phyloP scores from a whole-genome alignment of 202 grass and related monocot genomes.

The Brachypodium distachyon region DNA sequence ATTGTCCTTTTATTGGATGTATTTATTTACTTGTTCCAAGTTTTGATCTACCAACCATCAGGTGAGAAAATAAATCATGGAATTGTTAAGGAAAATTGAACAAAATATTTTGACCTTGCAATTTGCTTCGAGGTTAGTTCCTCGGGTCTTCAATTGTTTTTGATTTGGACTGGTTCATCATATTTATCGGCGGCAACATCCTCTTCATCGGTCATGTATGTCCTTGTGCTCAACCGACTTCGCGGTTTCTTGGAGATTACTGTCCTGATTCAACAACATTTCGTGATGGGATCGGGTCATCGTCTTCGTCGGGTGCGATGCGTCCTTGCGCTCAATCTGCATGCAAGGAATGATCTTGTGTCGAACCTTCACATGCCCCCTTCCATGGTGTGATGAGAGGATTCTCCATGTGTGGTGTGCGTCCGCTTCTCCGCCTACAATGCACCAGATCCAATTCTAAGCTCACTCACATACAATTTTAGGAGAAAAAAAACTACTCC shows the following conservation, averaged over 20 bases:
- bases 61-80: not conserved
- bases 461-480: too few species aligned
- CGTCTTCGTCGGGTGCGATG: not conserved
- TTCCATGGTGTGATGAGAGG: not conserved
- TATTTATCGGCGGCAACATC: not conserved
- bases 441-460: too few species aligned
- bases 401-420: too few species aligned
- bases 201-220: not conserved
- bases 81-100: not conserved
- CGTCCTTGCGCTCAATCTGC: not conserved
- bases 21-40: not conserved
- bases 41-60: not conserved
- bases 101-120: not conserved
- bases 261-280: not conserved
- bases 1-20: not conserved
- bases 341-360: not conserved
- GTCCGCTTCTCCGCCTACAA: too few species aligned
- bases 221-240: not conserved
- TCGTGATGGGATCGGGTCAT: not conserved
- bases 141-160: not conserved
- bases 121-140: not conserved
- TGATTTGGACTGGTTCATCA: not conserved
- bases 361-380: not conserved
- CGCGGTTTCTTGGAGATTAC: not conserved
- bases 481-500: too few species aligned